Conservation (phyloP, 345 rosid species). For the Populus tremula region DNA sequence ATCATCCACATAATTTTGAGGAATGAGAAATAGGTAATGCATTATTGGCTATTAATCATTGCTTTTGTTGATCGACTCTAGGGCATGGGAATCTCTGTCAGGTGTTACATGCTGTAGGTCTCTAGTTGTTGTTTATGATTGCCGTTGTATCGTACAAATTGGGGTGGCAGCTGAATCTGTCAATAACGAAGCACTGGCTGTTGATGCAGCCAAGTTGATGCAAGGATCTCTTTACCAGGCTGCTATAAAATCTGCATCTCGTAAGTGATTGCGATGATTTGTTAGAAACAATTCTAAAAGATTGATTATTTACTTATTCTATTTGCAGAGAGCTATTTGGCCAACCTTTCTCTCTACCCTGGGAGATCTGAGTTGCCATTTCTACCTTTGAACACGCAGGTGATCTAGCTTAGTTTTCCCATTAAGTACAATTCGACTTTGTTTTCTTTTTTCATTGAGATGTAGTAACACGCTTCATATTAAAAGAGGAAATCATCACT, state of each 20-base stretch:
- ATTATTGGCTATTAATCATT: background rate
- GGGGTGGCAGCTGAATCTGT: slow-evolving; percentile 69
- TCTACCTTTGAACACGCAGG: slow-evolving; percentile 85
- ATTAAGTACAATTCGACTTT: background rate
- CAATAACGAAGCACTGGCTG: slow-evolving; percentile 33
- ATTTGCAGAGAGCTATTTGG: slow-evolving; percentile 77
- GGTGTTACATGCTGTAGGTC: slow-evolving; percentile 70
- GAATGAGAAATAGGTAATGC: background rate
- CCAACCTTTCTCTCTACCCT: slow-evolving; percentile 85
- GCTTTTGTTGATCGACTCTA: slow-evolving; percentile 20
- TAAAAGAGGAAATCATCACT: background rate
- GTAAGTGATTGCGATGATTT: slow-evolving; percentile 39
- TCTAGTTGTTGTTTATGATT: slow-evolving; percentile 59
- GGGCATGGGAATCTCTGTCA: slow-evolving; percentile 86
- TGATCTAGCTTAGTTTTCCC: slow-evolving; percentile 9
- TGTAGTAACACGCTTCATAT: background rate
- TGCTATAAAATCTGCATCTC: slow-evolving; percentile 68
- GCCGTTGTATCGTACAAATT: slow-evolving; percentile 58
- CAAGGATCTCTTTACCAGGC: slow-evolving; percentile 67
- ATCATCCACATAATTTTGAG: background rate
- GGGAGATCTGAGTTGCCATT: slow-evolving; percentile 87
- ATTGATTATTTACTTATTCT: background rate
- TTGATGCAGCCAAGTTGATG: slow-evolving; percentile 57
- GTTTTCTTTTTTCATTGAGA: slow-evolving; percentile 7
- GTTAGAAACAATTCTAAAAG: background rate